Evolutionary conservation across 257 asterid species (phyloP), one percentile per base, ranked within the genome.

Genomic region (Solanum etuberosum): DNA sequence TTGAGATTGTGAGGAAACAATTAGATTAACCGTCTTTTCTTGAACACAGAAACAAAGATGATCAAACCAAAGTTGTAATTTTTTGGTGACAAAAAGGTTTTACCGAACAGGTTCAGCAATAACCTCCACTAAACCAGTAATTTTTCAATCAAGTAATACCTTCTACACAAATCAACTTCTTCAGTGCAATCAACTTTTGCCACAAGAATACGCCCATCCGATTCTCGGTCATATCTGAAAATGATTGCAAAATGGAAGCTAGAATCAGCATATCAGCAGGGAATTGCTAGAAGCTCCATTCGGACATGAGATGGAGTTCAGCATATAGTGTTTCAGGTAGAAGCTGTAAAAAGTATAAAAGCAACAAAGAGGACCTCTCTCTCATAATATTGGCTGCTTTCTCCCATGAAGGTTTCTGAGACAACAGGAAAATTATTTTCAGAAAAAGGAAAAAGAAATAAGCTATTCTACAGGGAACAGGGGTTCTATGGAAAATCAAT

Each of bases 341-440:
- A 27, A 86, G 88, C 83, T 48, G 67, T 37, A 63, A 78, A 29
- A 90, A 43, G 54, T 31, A 68, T 85, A 88, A 85, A 84, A 87
- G 86, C 87, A 87, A 86, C 85, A 77, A 89, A 48, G 31, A 63
- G 51, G 65, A 95, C 99, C 98, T 95, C 89, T 95, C 98, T 91
- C 91, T 91, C n/a, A 96, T 91, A 84, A 92, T 93, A 90, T 86
- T 93, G 91, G 98, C 97, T 82, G 99, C 98, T 92, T 96, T 96
- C 93, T 96, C 99, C 99, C 99, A 96, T 27, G 99, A 92, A 89
- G 98, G 98, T 97, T 95, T 95, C 99, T 97, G 97, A 77, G 83
- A 91, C 57, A 21, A 88, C 40, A 83, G 65, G 65, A 61, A 71
- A 86, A 48, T 46, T 16, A 27, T 78, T 27, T 29, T 81, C 85